Evolutionary conservation across 495 filamentous ascomycete genomes (phyloP), one percentile per base, ranked within the genome.

Genomic region (Cercophora newfieldiana): DNA sequence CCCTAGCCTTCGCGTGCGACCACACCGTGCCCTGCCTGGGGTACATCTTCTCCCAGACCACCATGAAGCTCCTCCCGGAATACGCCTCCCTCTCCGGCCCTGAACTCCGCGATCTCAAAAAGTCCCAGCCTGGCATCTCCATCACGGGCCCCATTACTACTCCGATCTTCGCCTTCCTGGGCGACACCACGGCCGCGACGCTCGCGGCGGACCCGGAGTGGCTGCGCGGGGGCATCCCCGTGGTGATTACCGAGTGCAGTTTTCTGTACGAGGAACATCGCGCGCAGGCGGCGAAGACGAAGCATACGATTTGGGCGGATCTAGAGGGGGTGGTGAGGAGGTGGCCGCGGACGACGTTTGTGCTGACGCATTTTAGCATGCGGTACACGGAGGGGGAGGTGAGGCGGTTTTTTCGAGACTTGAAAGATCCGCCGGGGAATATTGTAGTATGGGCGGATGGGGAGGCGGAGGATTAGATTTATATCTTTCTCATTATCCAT

Each of bases 241-340:
- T 79, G 10, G 77, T 79, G 22, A 70, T 79, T 28, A 77, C 75
- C 0, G 77, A 79, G 68, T 79, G 77, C 63, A 76, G 72, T 25
- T 79, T 79, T 33, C 51, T 79, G 44, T 61, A 59, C 22, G 73
- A 75, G 53, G 65, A 71, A 62, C 77, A 79, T 56, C 18, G 69
- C 14, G 60, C 49, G 21, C 77, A 78, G 67, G 76, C 76, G 24
- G 72, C 60, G 1, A 70, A 69, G 66, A 79, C 77, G 18, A 72
- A 74, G 68, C 77, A 79, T 54, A 79, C 77, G 5, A 28, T 68
- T 25, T 79, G 77, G 77, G 56, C 1, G 53, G 77, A 78, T 25
- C 54, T 79, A 51, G 77, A 76, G 57, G 10, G 18, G 10, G 72
- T 79, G 1, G 62, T 78, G 16, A 57, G 75, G 18, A 49, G 47